These are phyloP conservation scores for Spencermartinsiella ligniputridi DNA, from an alignment of 1,139 yeast genomes.

Conservation along the genomic window DNA sequence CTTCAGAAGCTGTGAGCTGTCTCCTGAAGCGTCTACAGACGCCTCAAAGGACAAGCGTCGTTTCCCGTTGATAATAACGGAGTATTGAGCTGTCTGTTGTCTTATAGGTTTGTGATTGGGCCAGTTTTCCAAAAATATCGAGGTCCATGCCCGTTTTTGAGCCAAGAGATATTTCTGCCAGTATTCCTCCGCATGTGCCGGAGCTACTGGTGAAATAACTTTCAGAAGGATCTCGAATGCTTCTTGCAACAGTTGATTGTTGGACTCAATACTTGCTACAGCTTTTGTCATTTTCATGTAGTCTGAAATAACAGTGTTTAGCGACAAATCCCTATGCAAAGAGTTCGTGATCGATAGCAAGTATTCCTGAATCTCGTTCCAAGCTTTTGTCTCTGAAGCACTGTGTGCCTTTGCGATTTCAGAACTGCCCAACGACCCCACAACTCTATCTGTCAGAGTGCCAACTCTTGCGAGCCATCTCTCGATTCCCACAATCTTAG, in stretches of 20 bases:
- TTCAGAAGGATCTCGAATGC: conserved; percentile 37
- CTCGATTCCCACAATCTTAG: conserved; percentile 78
- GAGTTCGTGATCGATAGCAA: conserved; percentile 53
- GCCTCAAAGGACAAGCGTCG: conserved; percentile 43
- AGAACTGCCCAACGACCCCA: conserved; percentile 3
- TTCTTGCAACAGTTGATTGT: background rate
- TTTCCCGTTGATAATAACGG: conserved; percentile 66
- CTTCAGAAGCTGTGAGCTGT: conserved; percentile 33
- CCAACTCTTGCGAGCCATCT: conserved; percentile 75
- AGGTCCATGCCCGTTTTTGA: conserved; percentile 39
- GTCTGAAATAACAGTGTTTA: conserved; percentile 85
- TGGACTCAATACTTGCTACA: conserved; percentile 26
- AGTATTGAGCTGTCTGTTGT: conserved; percentile 5
- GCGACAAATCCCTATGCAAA: conserved; percentile 53
- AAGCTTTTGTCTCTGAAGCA: conserved; percentile 47
- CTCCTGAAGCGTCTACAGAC: conserved; percentile 34
- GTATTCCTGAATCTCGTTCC: conserved; percentile 53
- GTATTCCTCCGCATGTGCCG: conserved; percentile 77
- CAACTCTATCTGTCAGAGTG: conserved; percentile 21
- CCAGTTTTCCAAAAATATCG: conserved; percentile 45
- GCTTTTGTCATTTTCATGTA: conserved; percentile 80
- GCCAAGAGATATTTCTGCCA: conserved; percentile 52
- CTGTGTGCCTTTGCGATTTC: background rate
- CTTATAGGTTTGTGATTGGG: conserved; percentile 17
- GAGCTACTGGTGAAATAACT: conserved; percentile 69